phyloP scores from a whole-genome alignment of 176 grass and related monocot species.

The Dendrocalamus sinicus region DNA sequence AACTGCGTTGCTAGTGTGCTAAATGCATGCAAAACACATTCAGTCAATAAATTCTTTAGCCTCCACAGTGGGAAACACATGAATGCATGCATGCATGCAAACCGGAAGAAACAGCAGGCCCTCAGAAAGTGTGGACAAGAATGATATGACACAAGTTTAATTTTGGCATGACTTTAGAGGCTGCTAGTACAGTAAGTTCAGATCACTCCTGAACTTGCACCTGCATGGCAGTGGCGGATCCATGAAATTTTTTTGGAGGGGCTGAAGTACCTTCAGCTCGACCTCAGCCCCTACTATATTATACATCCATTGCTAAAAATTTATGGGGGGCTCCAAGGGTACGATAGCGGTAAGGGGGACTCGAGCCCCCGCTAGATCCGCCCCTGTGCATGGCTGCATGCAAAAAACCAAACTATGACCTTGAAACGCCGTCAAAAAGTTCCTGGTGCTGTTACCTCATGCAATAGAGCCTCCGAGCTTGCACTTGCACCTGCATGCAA shows the following conservation, averaged over 20 bases:
- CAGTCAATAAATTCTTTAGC: neutral
- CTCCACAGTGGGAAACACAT: neutral
- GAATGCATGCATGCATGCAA: neutral
- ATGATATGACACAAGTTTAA: neutral
- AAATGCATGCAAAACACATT: neutral
- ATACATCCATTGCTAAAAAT: too few relatives aligned
- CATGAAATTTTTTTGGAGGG: too few relatives aligned
- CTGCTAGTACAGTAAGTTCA: neutral
- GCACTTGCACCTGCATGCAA: neutral
- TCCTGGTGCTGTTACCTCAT: neutral
- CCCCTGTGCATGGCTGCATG: too few relatives aligned
- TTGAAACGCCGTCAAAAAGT: too few relatives aligned
- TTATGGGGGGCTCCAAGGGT: too few relatives aligned
- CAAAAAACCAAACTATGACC: neutral
- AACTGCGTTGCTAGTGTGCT: neutral
- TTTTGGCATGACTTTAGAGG: neutral
- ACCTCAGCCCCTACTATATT: too few relatives aligned
- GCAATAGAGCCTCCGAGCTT: neutral
- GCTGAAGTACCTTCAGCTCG: too few relatives aligned
- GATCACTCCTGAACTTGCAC: neutral
- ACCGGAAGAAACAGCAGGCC: too few relatives aligned
- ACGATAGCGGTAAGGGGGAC: too few relatives aligned
- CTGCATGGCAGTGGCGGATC: too few relatives aligned
- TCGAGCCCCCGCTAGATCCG: too few relatives aligned
- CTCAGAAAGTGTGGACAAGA: too few relatives aligned